These are phyloP conservation scores for Penicillium ochrochloron DNA, from an alignment of 495 filamentous ascomycete species.

Conservation along the genomic window DNA sequence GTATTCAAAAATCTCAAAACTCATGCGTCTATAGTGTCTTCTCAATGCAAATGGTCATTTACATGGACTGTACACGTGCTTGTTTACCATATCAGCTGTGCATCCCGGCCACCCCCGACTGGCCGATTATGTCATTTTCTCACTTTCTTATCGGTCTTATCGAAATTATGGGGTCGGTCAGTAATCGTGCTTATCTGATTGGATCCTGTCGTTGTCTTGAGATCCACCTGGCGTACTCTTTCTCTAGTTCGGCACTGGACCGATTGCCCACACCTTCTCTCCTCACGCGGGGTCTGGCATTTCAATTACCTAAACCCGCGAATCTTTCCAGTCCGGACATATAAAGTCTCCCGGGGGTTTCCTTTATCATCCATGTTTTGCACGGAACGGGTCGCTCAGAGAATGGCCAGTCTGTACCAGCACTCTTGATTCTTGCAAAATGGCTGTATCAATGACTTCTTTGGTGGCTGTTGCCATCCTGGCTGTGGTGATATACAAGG, in stretches of 20 bases:
- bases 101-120: neutral
- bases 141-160: neutral
- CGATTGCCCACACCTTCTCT: constrained; percentile 8
- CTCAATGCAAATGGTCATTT: neutral
- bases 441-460: constrained; percentile 36
- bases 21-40: constrained; percentile 8
- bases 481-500: constrained; percentile 52
- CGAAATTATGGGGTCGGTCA: neutral
- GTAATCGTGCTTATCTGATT: neutral
- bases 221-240: neutral
- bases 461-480: constrained; percentile 19
- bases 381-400: neutral
- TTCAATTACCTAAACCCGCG: constrained; percentile 24
- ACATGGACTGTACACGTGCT: neutral
- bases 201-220: neutral
- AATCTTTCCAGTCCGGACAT: constrained; percentile 3
- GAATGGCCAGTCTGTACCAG: neutral
- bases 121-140: constrained; percentile 3
- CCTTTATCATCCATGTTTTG: neutral
- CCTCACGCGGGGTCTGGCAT: constrained; percentile 16
- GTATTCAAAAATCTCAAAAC: constrained; percentile 1
- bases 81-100: neutral
- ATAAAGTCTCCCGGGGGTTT: constrained; percentile 19
- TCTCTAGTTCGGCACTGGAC: neutral
- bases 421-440: constrained; percentile 18